These are phyloP conservation scores for Candida ulmi DNA, from an alignment of 805 yeast species.

Conservation along the genomic window DNA sequence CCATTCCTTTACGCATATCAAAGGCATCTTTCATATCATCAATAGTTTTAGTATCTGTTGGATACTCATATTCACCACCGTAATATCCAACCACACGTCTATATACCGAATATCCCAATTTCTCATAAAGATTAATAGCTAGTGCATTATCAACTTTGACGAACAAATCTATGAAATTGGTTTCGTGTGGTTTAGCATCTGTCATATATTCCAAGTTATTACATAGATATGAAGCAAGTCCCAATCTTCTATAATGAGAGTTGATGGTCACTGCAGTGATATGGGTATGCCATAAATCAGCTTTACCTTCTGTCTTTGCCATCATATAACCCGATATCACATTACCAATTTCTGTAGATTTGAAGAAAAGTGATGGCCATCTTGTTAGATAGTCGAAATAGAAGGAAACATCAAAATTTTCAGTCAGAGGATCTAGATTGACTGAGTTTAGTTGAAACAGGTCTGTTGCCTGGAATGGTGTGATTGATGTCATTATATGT, in stretches of 20 bases:
- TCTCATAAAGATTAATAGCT: slow-evolving; percentile 80
- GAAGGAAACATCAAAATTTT: slow-evolving; percentile 80
- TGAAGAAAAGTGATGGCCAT: slow-evolving; percentile 90
- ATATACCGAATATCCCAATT: slow-evolving; percentile 78
- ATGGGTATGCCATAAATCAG: slow-evolving; percentile 90
- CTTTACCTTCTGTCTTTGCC: slow-evolving; percentile 92
- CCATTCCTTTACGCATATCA: slow-evolving; percentile 71
- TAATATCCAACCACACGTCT: slow-evolving; percentile 89
- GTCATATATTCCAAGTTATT: slow-evolving; percentile 67
- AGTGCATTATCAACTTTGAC: slow-evolving; percentile 80
- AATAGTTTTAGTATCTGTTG: slow-evolving; percentile 32
- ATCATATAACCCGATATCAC: slow-evolving; percentile 69
- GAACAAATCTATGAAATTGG: slow-evolving; percentile 84
- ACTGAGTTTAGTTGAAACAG: slow-evolving; percentile 66
- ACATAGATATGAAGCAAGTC: slow-evolving; percentile 79
- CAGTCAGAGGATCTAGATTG: slow-evolving; percentile 86
- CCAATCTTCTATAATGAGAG: slow-evolving; percentile 75
- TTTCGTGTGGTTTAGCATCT: slow-evolving; percentile 70
- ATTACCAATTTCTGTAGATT: slow-evolving; percentile 47
- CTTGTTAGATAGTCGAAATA: slow-evolving; percentile 75
- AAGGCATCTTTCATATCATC: slow-evolving; percentile 80
- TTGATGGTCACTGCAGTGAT: slow-evolving; percentile 93
- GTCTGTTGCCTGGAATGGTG: slow-evolving; percentile 86
- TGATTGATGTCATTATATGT: slow-evolving; percentile 86
- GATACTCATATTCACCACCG: slow-evolving; percentile 47